Evolutionary conservation across 2,329 filamentous ascomycete species (phyloP), one percentile per base, ranked within the genome.

Genomic region (Chaetomium globosum): DNA sequence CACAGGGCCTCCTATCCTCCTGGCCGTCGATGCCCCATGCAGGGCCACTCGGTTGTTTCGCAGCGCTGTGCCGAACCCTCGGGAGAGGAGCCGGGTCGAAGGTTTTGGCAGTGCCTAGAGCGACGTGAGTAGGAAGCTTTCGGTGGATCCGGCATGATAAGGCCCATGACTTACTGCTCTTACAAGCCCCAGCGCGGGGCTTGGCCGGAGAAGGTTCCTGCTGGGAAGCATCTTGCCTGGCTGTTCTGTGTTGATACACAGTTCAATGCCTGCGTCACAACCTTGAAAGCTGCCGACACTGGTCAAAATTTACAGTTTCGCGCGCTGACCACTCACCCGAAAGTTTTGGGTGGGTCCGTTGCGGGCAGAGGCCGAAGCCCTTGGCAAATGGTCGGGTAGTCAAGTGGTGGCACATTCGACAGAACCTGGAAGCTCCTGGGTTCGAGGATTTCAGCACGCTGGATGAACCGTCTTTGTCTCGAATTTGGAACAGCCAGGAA

Each of bases 191-290:
- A 80, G 74, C 69, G 79, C 76, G 61, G 79, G 78, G 73, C 76
- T 75, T 65, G 80, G 78, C 76, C 78, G 81, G 67, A 80, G 77
- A 63, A 86, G 72, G 70, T 83, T 81, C 80, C 80, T 81, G 70
- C 82, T 82, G 73, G 82, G 81, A 74, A 87, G 77, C 85, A 87
- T 87, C 58, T 59, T 70, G 68, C 58, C 64, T 64, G 46, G 48
- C 33, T 26, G 61, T 61, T 16, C 46, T 55, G 60, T 39, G 46
- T 30, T 52, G 65, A 62, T 43, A n/a, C 39, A 43, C 52, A 48
- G 54, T 26, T 26, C 26, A 26, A 30, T 52, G 53, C 46, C 46
- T n/a, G 55, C 30, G n/a, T 46, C 57, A 57, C 57, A 33, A 36
- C 9, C 33, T 36, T 36, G 33, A 36, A 59, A 60, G 33, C n/a